phyloP scores from a whole-genome alignment of 2,329 filamentous ascomycete genomes.

The Orbilia brochopaga region DNA sequence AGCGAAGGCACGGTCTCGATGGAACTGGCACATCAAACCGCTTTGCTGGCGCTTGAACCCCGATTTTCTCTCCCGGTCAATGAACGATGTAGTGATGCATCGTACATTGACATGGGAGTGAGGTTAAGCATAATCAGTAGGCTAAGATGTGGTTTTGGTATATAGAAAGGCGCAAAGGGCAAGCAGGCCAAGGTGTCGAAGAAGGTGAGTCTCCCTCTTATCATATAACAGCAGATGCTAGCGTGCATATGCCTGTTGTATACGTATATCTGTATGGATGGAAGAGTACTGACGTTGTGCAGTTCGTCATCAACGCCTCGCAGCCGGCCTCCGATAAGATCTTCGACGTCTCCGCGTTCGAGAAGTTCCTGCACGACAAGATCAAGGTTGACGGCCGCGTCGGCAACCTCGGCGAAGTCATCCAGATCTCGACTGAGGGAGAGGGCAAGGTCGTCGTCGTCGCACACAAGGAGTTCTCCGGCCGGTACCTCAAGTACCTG shows the following conservation, averaged over 20 bases:
- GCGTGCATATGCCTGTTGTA: conserved; percentile 1
- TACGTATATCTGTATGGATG: not conserved
- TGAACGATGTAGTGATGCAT: not conserved
- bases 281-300: not conserved
- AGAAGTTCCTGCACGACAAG: conserved; percentile 99
- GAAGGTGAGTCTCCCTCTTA: conserved; percentile 66
- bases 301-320: conserved; percentile 99
- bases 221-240: conserved; percentile 19
- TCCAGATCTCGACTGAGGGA: conserved; percentile 86
- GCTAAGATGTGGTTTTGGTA: conserved; percentile 72
- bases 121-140: conserved; percentile 75
- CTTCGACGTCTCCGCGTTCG: conserved; percentile 97
- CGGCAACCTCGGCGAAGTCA: conserved; percentile 93
- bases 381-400: conserved; percentile 99
- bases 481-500: conserved; percentile 99
- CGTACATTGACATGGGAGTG: not conserved
- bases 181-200: conserved; percentile 78
- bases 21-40: conserved; percentile 59
- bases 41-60: conserved; percentile 51
- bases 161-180: conserved; percentile 69
- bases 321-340: conserved; percentile 99
- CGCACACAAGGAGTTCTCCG: conserved; percentile 96
- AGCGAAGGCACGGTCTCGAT: conserved; percentile 57
- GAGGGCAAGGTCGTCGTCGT: conserved; percentile 99
- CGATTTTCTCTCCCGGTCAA: not conserved